phyloP scores from a whole-genome alignment of 192 early-diverging fungal species.

The Backusella tarrabulga region DNA sequence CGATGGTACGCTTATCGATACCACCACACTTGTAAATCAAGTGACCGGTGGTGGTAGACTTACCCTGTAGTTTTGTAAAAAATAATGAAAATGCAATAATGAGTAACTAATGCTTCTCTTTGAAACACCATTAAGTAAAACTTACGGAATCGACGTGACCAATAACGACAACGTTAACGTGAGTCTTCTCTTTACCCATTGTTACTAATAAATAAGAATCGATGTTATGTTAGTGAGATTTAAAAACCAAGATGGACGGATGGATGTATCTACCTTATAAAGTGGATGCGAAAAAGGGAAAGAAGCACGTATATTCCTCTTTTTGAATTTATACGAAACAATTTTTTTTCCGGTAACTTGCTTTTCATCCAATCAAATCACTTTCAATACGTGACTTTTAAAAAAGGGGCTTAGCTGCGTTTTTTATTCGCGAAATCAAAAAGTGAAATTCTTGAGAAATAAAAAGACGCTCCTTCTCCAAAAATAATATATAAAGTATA shows the following conservation, averaged over 20 bases:
- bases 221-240: background rate
- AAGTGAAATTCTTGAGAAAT: background rate
- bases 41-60: slow-evolving; percentile 99
- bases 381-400: background rate
- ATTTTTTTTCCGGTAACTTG: background rate
- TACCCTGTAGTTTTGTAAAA: slow-evolving; percentile 58
- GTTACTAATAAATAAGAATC: background rate
- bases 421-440: background rate
- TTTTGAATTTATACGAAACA: slow-evolving; percentile 1
- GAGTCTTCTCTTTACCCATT: slow-evolving; percentile 79
- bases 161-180: slow-evolving; percentile 95
- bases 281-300: background rate
- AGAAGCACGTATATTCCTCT: background rate
- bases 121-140: background rate
- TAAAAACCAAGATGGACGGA: background rate
- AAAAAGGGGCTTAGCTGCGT: background rate
- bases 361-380: background rate
- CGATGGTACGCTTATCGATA: slow-evolving; percentile 99
- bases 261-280: background rate
- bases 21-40: slow-evolving; percentile 99
- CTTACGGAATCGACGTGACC: slow-evolving; percentile 96
- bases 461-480: background rate
- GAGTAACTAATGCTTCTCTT: background rate
- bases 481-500: background rate
- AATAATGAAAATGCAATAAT: background rate